Evolutionary conservation across 768 basidiomycete genomes (phyloP), one percentile per base, ranked within the genome.

Genomic region (Vararia minispora): DNA sequence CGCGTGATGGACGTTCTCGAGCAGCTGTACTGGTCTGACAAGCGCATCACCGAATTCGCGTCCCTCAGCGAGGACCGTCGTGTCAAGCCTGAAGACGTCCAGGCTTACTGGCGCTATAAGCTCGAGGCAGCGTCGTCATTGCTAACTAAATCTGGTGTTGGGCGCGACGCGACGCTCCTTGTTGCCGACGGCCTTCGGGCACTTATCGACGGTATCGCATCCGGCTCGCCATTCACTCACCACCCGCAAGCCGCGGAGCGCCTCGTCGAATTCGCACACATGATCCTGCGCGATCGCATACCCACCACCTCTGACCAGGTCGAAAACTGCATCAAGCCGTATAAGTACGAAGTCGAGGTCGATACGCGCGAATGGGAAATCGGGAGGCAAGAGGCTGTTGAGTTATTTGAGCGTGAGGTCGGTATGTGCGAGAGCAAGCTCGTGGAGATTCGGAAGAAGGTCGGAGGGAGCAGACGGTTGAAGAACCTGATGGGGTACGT

Each of bases 291-390:
- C 42, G 94, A 98, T 52, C 76, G 94, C 5, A 84, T 97, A 41
- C 85, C 88, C 12, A 62, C 94, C 39, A 90, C 95, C n/a, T 83
- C 88, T 4, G 95, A 99, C 57, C 94, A 98, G 61, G 94, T 99
- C 12, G 95, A 99, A 66, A 99, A 98, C 58, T 94, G 89, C 59
- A 97, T 99, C 69, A 99, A 99, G 61, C 95, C 94, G 21, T 97
- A 77, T 72, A 99, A 99, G 66, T 94, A 95, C 53, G 94, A 98
- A 53, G 80, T 98, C 20, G 95, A 99, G 55, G 83, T 97, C 11
- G 91, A 97, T 45, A 71, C 75, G 11, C 66, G 80, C 28, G 95
- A 99, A 58, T 99, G 95, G 95, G 86, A 88, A 49, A 53, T 66
- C 2, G 95, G 95, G 1, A 65, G 92, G 34, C 71, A 69, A 48